Conservation (phyloP, 169 alveolate genomes). For the Plasmodium falciparum region DNA sequence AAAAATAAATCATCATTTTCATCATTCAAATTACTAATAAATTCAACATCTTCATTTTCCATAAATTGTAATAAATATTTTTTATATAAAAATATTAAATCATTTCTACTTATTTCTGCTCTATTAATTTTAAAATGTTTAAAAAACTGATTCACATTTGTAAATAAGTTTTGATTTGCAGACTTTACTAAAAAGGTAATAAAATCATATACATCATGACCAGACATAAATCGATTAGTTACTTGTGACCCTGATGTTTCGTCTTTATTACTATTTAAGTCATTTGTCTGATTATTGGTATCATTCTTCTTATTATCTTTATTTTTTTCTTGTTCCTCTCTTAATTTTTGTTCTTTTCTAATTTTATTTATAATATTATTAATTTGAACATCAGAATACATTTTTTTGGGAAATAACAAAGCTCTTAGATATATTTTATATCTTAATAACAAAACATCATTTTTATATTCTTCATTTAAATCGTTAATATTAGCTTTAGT, state of each 20-base stretch:
- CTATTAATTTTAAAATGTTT: conserved; percentile 74
- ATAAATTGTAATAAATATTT: conserved; percentile 73
- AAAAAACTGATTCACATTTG: conserved; percentile 75
- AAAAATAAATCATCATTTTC: conserved; percentile 43
- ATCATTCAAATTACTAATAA: conserved; percentile 65
- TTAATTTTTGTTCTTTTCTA: conserved; percentile 19
- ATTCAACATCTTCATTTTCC: conserved; percentile 77
- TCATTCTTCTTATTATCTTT: conserved; percentile 1
- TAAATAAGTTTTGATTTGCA: conserved; percentile 73
- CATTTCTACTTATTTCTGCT: conserved; percentile 77
- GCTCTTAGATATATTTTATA: conserved; percentile 73
- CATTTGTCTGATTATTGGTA: neutral
- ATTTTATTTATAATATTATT: conserved; percentile 19
- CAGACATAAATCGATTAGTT: conserved; percentile 72
- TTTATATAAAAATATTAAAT: conserved; percentile 71
- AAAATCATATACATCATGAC: conserved; percentile 72
- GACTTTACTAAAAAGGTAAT: conserved; percentile 71
- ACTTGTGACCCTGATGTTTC: neutral
- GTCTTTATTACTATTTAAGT: neutral
- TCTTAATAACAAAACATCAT: conserved; percentile 46
- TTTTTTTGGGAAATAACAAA: conserved; percentile 50
- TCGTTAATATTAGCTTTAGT: conserved; percentile 54
- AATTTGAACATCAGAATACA: conserved; percentile 70
- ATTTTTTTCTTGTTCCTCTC: conserved; percentile 8
- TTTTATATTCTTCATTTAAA: conserved; percentile 72